Evolutionary conservation across 768 basidiomycete species (phyloP).

Genomic region (Gymnopilus dilepis): DNA sequence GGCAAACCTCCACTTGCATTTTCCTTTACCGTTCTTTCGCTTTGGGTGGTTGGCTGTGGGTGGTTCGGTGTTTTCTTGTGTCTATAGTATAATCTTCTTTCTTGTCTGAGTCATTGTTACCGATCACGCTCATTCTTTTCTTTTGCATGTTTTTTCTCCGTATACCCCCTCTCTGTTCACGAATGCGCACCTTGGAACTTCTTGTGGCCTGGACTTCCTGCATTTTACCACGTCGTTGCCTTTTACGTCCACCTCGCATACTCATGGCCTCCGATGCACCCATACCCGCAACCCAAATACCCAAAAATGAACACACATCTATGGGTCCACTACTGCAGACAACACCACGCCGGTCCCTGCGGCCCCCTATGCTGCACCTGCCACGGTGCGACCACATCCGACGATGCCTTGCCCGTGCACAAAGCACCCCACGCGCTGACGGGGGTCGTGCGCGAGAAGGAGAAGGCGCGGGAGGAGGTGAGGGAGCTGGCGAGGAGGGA

Average conservation of each 20-base stretch:
- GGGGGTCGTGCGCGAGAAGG: neutral
- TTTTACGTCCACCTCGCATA: too few species aligned
- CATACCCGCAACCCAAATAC: too few species aligned
- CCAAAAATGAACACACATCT: too few species aligned
- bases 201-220: neutral
- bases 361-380: neutral
- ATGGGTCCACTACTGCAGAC: neutral
- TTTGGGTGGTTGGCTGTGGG: neutral
- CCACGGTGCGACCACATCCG: too few species aligned
- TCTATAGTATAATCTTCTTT: neutral
- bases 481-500: neutral
- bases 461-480: conserved; percentile 1
- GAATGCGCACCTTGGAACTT: neutral
- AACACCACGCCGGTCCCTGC: neutral
- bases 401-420: too few species aligned
- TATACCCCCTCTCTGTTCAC: neutral
- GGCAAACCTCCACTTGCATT: neutral
- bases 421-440: neutral
- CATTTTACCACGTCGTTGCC: too few species aligned
- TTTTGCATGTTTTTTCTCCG: neutral
- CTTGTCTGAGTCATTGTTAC: neutral
- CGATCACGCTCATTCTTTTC: conserved; percentile 18
- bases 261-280: too few species aligned
- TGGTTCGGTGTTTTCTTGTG: too few species aligned
- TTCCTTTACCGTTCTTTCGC: neutral